Conservation (phyloP, 305 asterid species). For the Plantago rigida region DNA sequence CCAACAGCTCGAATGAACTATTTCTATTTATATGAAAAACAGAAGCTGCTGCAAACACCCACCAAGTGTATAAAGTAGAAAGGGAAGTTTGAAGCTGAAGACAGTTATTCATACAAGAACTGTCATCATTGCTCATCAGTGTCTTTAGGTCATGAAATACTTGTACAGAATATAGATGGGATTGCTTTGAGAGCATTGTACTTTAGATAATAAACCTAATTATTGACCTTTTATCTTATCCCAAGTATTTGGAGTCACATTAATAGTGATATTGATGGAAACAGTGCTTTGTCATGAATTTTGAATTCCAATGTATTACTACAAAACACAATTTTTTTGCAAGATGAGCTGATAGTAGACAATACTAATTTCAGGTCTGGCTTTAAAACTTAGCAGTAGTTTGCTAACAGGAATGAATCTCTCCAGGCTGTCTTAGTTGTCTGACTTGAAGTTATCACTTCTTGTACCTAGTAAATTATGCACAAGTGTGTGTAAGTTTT, state of each 20-base stretch:
- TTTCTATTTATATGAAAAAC: too few relatives aligned
- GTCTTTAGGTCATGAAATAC: background rate
- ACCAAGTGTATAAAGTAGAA: too few relatives aligned
- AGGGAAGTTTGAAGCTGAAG: background rate
- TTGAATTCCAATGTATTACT: too few relatives aligned
- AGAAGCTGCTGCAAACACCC: too few relatives aligned
- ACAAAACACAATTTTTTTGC: background rate
- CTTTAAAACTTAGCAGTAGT: background rate
- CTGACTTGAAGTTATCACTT: slow-evolving; percentile 14
- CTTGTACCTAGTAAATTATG: slow-evolving; percentile 2
- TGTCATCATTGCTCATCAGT: background rate
- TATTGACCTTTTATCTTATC: too few relatives aligned
- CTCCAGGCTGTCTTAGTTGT: background rate
- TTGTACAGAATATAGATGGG: background rate
- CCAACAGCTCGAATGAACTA: too few relatives aligned
- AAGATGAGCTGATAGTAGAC: background rate
- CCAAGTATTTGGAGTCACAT: too few relatives aligned
- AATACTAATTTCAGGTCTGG: background rate
- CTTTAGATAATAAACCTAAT: background rate
- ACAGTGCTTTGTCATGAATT: too few relatives aligned
- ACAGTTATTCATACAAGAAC: background rate
- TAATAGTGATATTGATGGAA: too few relatives aligned
- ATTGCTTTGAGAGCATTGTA: background rate
- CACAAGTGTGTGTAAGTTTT: slow-evolving; percentile 1
- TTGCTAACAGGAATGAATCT: background rate